phyloP scores from a whole-genome alignment of 164 flowering plant genomes.

The Piper betle region DNA sequence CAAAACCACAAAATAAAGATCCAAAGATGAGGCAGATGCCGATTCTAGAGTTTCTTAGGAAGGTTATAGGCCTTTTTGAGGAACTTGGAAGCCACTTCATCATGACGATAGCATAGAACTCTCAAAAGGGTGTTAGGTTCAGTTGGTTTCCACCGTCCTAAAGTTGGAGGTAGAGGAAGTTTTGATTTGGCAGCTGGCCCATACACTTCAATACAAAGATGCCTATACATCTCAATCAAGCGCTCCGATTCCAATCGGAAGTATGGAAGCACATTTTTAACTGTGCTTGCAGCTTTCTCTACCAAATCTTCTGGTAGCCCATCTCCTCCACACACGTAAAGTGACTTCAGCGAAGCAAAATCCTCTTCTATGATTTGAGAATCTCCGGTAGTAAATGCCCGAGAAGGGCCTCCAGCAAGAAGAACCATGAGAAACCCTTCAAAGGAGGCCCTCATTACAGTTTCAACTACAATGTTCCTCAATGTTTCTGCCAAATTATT shows the following conservation, averaged over 20 bases:
- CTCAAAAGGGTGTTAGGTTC: slow-evolving; percentile 75
- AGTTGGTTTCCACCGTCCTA: slow-evolving; percentile 61
- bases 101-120: slow-evolving; percentile 61
- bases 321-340: slow-evolving; percentile 80
- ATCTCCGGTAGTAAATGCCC: slow-evolving; percentile 48
- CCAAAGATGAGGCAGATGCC: not conserved
- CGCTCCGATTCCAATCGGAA: slow-evolving; percentile 30
- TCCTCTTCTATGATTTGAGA: slow-evolving; percentile 59
- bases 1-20: not conserved
- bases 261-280: slow-evolving; percentile 42
- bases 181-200: slow-evolving; percentile 47
- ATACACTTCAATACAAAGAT: slow-evolving; percentile 16
- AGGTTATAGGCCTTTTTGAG: slow-evolving; percentile 65
- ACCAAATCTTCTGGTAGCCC: slow-evolving; percentile 76
- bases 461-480: slow-evolving; percentile 52
- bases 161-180: slow-evolving; percentile 66
- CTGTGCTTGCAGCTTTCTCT: slow-evolving; percentile 40
- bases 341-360: slow-evolving; percentile 45
- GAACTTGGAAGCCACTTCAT: slow-evolving; percentile 56
- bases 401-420: slow-evolving; percentile 81
- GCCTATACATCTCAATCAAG: slow-evolving; percentile 44
- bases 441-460: slow-evolving; percentile 81
- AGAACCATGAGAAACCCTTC: slow-evolving; percentile 73
- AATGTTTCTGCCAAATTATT: slow-evolving; percentile 50
- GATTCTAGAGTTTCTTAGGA: slow-evolving; percentile 45